Conservation (phyloP, 1,139 yeast genomes). For the Pichia inconspicua region DNA sequence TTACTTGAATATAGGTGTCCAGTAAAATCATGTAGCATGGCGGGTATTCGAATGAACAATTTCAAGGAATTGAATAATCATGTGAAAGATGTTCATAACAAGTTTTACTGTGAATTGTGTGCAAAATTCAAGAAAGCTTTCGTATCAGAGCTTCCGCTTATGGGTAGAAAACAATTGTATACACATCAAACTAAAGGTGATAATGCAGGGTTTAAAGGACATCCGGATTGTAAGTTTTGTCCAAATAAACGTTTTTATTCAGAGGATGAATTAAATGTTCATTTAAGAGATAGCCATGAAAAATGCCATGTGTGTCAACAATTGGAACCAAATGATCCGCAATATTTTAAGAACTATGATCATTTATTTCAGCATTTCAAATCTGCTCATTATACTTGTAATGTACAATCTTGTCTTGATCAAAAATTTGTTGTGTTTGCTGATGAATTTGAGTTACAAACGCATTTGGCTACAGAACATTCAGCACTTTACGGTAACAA, state of each 20-base stretch:
- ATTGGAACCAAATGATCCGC: conserved; percentile 55
- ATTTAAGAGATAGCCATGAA: conserved; percentile 79
- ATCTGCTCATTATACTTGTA: conserved; percentile 67
- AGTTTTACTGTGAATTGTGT: conserved; percentile 67
- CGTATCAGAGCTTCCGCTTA: conserved; percentile 59
- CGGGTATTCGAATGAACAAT: conserved; percentile 19
- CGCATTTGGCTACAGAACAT: conserved; percentile 83
- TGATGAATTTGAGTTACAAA: conserved; percentile 78
- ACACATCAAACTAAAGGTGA: conserved; percentile 67
- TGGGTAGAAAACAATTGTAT: conserved; percentile 53
- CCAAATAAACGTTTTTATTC: conserved; percentile 70
- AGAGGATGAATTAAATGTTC: conserved; percentile 76
- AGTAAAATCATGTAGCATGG: conserved; percentile 19
- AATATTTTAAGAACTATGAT: conserved; percentile 72
- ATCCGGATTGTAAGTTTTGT: conserved; percentile 85
- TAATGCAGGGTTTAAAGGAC: conserved; percentile 73
- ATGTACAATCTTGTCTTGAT: conserved; percentile 76
- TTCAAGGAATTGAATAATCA: conserved; percentile 63
- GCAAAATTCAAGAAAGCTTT: conserved; percentile 69
- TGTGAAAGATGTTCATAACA: conserved; percentile 52
- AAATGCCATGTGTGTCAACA: conserved; percentile 86
- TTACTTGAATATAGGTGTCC: conserved; percentile 57
- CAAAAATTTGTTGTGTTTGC: conserved; percentile 86
- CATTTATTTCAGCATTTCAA: conserved; percentile 68
- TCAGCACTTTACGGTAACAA: conserved; percentile 47